A percentile compares a stretch with the other conserved stretches of the same genome.
Conservation (phyloP, 1,139 yeast genomes). For the Suhomyces panamericanus region DNA sequence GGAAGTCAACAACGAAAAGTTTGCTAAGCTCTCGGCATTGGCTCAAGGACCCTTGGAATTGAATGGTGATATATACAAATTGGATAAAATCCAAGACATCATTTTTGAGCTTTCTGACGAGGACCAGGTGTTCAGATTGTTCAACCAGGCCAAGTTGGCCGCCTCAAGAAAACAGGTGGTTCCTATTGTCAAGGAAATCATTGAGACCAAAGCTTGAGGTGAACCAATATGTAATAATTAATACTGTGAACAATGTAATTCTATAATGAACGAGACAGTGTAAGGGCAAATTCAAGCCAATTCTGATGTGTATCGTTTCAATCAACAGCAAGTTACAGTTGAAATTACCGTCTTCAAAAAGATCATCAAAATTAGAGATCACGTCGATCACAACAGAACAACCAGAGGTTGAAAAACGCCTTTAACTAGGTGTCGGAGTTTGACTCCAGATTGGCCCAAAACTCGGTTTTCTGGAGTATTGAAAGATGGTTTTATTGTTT, state of each 20-base stretch:
- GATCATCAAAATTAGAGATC: no score
- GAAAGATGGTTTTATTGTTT: no score
- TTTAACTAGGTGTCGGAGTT: no score
- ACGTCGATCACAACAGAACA: no score
- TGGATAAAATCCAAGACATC: constrained; percentile 8
- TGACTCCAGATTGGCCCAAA: no score
- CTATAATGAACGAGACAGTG: no score
- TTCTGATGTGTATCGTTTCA: no score
- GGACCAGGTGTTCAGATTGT: constrained; percentile 27
- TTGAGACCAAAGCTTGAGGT: constrained; percentile 19
- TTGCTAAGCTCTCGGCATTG: constrained; percentile 28
- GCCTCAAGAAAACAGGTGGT: constrained; percentile 90
- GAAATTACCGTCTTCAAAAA: no score
- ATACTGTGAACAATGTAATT: background rate
- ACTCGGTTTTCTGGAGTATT: no score
- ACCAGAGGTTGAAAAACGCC: no score
- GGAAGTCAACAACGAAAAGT: constrained; percentile 13
- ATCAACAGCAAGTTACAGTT: no score
- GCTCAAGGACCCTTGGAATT: constrained; percentile 22
- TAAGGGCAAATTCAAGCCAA: no score
- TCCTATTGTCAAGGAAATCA: constrained; percentile 49
- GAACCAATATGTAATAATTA: background rate
- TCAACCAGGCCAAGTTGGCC: constrained; percentile 52
- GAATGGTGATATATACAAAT: constrained; percentile 15
- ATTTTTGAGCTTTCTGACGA: constrained; percentile 4